Evolutionary conservation across 805 yeast species (phyloP), one percentile per base, ranked within the genome.

Genomic region (Candida tibetensis): DNA sequence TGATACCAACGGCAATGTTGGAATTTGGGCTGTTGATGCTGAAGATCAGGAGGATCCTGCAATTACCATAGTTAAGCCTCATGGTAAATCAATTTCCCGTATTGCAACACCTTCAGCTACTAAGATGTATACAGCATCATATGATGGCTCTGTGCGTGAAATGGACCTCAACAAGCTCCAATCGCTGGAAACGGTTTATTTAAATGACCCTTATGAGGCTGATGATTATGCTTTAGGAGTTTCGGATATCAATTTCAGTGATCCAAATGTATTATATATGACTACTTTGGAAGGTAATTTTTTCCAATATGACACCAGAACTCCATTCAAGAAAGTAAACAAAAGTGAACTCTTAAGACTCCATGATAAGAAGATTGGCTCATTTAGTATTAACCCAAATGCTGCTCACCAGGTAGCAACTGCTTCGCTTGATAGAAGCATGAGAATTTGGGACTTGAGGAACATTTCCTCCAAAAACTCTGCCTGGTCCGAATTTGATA

Each of bases 341-440:
- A 42, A 40, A 14, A 42, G 51, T 4, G 49, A 60, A 4, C 61
- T 81, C n/a, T 65, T 72, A 30, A 69, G 95, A 46, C 58, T 90
- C 12, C 87, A 90, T 40, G 95, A 86, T 52, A 90, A 91, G 55
- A 93, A 93, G 56, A 90, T 93, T 39, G 98, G 98, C 0, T 88
- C 95, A 1, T 87, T 93, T 59, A 55, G 82, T 1, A 74, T 87
- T 13, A 88, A 88, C 51, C 98, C 98, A 1, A 58, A 65, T 13
- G 67, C 72, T 23, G 62, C 74, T 1, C 58, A 80, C 47, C 85
- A 85, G 45, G 71, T 89, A 1, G 95, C 91, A 0, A 83, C 97
- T 0, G 95, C 90, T 0, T 89, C 97, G 0, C 69, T 93, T 32
- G 99, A 91, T 58, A 66, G 98, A 49, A 77, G 93, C 0, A 55